A percentile compares a stretch with the other conserved stretches of the same genome.
These are phyloP conservation scores for Dalbergia cultrata DNA, from an alignment of 306 rosid genomes.

Conservation along the genomic window DNA sequence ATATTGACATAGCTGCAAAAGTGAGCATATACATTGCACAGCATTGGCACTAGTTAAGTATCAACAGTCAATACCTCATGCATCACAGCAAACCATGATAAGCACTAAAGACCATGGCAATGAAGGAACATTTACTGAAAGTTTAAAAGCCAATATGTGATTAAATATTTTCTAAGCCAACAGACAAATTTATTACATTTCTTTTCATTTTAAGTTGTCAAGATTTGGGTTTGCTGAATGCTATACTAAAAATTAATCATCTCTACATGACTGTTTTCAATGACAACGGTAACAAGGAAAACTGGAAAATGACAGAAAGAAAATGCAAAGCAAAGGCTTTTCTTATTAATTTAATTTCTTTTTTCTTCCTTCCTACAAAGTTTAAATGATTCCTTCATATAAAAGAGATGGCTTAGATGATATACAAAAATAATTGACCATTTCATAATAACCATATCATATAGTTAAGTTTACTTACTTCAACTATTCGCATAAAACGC, in stretches of 20 bases:
- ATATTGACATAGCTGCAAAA: conserved; percentile 21
- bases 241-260: background rate
- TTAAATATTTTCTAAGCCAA: no score
- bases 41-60: conserved; percentile 27
- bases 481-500: conserved; percentile 80
- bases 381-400: conserved; percentile 28
- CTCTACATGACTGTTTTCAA: background rate
- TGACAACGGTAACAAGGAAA: conserved; percentile 16
- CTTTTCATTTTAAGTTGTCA: no score
- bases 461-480: conserved; percentile 67
- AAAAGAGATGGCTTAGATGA: conserved; percentile 20
- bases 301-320: no score
- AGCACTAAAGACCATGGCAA: conserved; percentile 16
- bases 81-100: conserved; percentile 36
- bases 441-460: conserved; percentile 39
- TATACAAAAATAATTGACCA: conserved; percentile 28
- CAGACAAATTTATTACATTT: no score
- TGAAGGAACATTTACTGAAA: conserved; percentile 39
- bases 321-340: background rate
- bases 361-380: background rate
- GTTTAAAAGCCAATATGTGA: conserved; percentile 6
- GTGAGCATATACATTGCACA: conserved; percentile 25
- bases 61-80: conserved; percentile 32
- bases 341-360: background rate
- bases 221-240: conserved; percentile 19